These are phyloP conservation scores for Kodamaea derodonti DNA, from an alignment of 1,139 yeast genomes.

Conservation along the genomic window DNA sequence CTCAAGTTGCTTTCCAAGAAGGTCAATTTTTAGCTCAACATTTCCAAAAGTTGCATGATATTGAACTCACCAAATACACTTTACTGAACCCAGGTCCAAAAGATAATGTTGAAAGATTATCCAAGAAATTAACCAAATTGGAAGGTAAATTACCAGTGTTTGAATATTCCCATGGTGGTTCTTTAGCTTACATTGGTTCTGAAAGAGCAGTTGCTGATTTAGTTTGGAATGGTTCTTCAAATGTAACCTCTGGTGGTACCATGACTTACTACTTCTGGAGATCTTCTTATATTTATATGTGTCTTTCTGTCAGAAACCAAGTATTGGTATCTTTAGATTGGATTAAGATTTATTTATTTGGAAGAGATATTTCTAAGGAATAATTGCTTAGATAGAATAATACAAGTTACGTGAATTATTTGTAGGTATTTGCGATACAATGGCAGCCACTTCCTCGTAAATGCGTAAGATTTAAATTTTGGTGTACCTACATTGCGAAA, in stretches of 20 bases:
- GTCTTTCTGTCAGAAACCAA: conserved; percentile 85
- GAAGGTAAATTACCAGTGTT: conserved; percentile 53
- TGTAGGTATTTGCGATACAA: not conserved
- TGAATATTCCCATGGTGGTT: conserved; percentile 65
- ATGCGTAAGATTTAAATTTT: too few relatives aligned
- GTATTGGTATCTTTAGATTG: conserved; percentile 82
- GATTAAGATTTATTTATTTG: conserved; percentile 81
- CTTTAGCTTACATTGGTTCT: conserved; percentile 79
- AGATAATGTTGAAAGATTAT: conserved; percentile 37
- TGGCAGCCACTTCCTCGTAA: too few relatives aligned
- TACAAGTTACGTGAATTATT: not conserved
- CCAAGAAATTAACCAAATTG: conserved; percentile 38
- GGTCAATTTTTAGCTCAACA: conserved; percentile 76
- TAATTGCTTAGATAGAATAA: conserved; percentile 21
- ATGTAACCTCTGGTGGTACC: conserved; percentile 78
- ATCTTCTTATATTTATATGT: conserved; percentile 89
- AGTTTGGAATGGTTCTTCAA: conserved; percentile 83
- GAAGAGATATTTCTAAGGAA: conserved; percentile 76
- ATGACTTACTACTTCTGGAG: conserved; percentile 92
- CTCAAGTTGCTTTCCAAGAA: conserved; percentile 96
- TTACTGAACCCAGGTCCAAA: conserved; percentile 26
- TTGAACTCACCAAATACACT: conserved; percentile 54
- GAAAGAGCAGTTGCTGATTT: conserved; percentile 94
- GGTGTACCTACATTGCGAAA: too few relatives aligned
- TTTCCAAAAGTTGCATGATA: conserved; percentile 65